These are phyloP conservation scores for Paecilomyces sp. DNA, from an alignment of 2,329 filamentous ascomycete genomes.

Conservation along the genomic window DNA sequence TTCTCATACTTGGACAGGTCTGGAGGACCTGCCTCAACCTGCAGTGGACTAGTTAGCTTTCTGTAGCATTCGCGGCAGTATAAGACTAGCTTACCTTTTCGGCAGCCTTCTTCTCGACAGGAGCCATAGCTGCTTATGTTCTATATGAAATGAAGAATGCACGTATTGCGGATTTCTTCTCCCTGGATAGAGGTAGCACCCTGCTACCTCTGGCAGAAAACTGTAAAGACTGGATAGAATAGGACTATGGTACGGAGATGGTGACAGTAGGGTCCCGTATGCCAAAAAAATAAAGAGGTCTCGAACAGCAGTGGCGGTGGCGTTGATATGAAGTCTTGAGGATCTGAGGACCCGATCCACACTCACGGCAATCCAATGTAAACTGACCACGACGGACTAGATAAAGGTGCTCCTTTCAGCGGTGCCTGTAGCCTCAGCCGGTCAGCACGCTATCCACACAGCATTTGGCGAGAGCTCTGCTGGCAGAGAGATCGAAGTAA, in stretches of 20 bases:
- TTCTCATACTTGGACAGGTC: conserved; percentile 61
- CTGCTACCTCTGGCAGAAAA: neutral
- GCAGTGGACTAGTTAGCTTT: neutral
- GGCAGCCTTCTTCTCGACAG: neutral
- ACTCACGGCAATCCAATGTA: neutral
- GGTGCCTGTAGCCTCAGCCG: neutral
- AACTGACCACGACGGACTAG: neutral
- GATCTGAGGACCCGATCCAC: neutral
- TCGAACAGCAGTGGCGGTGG: neutral
- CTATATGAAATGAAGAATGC: neutral
- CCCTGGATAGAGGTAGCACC: neutral
- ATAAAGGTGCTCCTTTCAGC: neutral
- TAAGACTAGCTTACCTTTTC: neutral
- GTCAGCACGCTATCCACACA: neutral
- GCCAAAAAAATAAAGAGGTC: neutral
- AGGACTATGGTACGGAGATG: neutral
- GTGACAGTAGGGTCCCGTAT: neutral
- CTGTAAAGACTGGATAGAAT: neutral
- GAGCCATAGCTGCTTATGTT: neutral
- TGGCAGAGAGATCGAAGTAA: neutral
- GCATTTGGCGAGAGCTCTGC: neutral
- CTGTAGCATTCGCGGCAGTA: neutral
- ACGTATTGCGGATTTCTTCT: neutral
- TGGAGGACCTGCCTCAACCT: conserved; percentile 31
- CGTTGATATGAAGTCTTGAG: neutral